These are phyloP conservation scores for Scenedesmus sp. DNA, from an alignment of 163 green algal genomes.

Conservation along the genomic window DNA sequence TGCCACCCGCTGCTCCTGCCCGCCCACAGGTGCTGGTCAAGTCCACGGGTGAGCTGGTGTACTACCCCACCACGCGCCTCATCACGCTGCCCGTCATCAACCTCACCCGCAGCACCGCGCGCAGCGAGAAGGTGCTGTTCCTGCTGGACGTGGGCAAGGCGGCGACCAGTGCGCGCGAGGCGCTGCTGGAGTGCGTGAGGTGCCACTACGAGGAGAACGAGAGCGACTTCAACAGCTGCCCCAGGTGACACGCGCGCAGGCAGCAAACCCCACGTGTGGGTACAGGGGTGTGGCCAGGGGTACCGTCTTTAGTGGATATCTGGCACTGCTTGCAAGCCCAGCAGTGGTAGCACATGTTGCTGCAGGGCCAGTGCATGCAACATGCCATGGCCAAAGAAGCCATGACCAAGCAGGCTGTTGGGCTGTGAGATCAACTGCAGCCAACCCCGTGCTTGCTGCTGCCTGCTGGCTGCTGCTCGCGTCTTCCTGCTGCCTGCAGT, in stretches of 20 bases:
- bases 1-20: background rate
- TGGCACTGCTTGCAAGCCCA: too few species aligned
- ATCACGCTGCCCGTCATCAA: slow-evolving; percentile 56
- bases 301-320: too few species aligned
- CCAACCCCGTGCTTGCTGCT: background rate
- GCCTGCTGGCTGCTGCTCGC: background rate
- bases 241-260: background rate
- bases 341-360: background rate
- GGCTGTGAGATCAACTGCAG: background rate
- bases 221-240: slow-evolving; percentile 46
- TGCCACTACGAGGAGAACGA: slow-evolving; percentile 32
- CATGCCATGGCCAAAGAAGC: too few species aligned
- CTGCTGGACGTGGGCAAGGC: slow-evolving; percentile 34
- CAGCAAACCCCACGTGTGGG: too few species aligned
- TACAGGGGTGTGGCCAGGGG: too few species aligned
- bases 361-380: background rate
- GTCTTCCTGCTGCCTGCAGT: background rate
- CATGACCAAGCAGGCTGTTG: too few species aligned
- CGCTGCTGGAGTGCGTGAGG: slow-evolving; percentile 35
- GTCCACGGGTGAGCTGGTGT: slow-evolving; percentile 30
- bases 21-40: slow-evolving; percentile 39
- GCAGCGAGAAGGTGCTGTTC: slow-evolving; percentile 42
- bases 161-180: background rate
- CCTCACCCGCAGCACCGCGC: slow-evolving; percentile 26
- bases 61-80: slow-evolving; percentile 57